phyloP scores from a whole-genome alignment of 306 rosid genomes.

The Abrus precatorius region DNA sequence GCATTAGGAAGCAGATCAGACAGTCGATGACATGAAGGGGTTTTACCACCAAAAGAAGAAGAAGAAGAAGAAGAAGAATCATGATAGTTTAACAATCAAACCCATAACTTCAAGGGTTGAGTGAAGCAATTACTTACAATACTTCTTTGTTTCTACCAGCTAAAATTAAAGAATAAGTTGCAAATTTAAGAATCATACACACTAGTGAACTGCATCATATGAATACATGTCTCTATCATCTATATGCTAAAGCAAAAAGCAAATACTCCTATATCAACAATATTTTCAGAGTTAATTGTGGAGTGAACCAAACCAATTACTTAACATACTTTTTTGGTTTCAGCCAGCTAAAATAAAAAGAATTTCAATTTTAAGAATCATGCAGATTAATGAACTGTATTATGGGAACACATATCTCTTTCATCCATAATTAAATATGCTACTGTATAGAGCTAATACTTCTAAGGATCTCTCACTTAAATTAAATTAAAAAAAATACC shows the following conservation, averaged over 20 bases:
- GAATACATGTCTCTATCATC: not conserved
- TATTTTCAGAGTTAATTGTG: not conserved
- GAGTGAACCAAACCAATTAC: not conserved
- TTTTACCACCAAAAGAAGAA: not conserved
- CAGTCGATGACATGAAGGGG: not conserved
- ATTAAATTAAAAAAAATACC: not conserved
- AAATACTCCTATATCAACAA: not conserved
- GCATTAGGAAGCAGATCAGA: not conserved
- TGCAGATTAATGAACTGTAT: not conserved
- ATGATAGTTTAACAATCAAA: not conserved
- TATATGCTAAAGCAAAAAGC: not conserved
- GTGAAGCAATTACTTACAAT: not conserved
- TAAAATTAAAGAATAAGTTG: not conserved
- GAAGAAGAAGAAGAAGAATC: not conserved
- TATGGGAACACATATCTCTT: not conserved
- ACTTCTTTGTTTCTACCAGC: conserved; percentile 13
- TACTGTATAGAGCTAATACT: not conserved
- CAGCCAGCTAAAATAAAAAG: not conserved
- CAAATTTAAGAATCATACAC: not conserved
- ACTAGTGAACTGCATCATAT: not conserved
- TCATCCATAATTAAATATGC: not conserved
- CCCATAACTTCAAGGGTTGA: not conserved
- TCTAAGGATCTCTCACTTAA: not conserved
- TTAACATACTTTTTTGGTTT: not conserved
- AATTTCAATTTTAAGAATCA: not conserved